Percentiles rank a stretch among this genome's conserved stretches.
phyloP scores from a whole-genome alignment of 2,329 filamentous ascomycete genomes.

The Exophiala phaeomuriformis region DNA sequence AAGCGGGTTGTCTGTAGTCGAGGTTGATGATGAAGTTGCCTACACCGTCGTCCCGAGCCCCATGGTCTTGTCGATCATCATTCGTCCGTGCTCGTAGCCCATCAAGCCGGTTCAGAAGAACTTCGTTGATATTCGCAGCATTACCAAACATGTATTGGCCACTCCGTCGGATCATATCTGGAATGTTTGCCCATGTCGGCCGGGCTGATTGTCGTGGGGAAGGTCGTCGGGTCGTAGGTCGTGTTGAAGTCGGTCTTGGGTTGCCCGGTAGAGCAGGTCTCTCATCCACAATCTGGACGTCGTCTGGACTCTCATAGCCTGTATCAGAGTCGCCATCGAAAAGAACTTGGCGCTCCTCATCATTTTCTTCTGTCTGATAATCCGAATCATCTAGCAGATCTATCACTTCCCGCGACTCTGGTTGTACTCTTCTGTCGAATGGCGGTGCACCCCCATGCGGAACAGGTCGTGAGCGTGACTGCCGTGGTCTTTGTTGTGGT shows the following conservation, averaged over 20 bases:
- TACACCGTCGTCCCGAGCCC: conserved; percentile 20
- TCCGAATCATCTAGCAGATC: conserved; percentile 43
- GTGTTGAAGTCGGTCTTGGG: conserved; percentile 8
- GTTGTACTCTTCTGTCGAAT: conserved; percentile 2
- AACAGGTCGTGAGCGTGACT: background rate
- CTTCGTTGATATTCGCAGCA: conserved; percentile 8
- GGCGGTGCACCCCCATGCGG: conserved; percentile 9
- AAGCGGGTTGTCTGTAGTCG: conserved; percentile 40
- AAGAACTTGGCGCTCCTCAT: background rate
- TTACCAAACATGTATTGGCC: conserved; percentile 16
- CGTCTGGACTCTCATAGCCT: conserved; percentile 38
- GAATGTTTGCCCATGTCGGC: conserved; percentile 15
- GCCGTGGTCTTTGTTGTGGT: background rate
- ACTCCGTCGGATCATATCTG: conserved; percentile 13
- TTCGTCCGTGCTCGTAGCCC: conserved; percentile 24
- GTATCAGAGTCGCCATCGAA: background rate
- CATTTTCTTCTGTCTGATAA: conserved; percentile 19
- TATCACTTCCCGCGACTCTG: conserved; percentile 35
- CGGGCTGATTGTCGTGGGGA: conserved; percentile 7
- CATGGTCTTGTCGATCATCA: background rate
- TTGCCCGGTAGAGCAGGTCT: conserved; percentile 12
- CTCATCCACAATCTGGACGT: conserved; percentile 40
- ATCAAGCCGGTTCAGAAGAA: conserved; percentile 17
- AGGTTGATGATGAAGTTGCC: conserved; percentile 24
- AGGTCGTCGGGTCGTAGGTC: conserved; percentile 28